These are phyloP conservation scores for Pyrenula massariospora DNA, from an alignment of 495 filamentous ascomycete species.

Conservation along the genomic window DNA sequence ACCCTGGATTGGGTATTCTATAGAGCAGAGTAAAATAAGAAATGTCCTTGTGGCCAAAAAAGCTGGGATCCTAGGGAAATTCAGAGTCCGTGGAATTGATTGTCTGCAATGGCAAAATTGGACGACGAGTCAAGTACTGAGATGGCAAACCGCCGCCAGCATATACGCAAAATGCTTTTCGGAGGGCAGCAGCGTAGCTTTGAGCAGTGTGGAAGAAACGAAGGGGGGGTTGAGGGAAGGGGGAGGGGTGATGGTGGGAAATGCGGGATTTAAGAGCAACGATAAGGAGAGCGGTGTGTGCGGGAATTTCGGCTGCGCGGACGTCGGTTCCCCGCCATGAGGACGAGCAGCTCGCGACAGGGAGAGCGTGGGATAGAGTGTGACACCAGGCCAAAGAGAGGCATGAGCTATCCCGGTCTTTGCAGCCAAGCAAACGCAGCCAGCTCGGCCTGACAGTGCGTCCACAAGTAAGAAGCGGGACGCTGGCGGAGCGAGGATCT, in stretches of 20 bases:
- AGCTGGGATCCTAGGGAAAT: not conserved
- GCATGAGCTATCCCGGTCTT: not conserved
- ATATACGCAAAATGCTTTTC: not conserved
- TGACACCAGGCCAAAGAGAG: not conserved
- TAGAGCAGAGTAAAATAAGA: not conserved
- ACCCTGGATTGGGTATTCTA: not conserved
- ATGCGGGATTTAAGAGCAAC: not conserved
- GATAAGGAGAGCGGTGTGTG: not conserved
- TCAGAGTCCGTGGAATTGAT: not conserved
- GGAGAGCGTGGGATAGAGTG: not conserved
- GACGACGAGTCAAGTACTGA: no score
- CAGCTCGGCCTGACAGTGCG: not conserved
- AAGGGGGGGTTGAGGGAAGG: not conserved
- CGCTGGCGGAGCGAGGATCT: no score
- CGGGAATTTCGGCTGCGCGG: not conserved
- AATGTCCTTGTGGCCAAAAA: not conserved
- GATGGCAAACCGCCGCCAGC: not conserved
- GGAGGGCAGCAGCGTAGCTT: not conserved
- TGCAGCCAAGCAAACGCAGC: not conserved
- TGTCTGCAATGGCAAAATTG: no score
- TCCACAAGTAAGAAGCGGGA: no score
- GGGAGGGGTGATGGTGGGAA: not conserved
- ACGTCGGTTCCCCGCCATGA: not conserved
- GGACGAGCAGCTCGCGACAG: not conserved
- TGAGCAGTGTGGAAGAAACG: not conserved